Percentiles rank a stretch among this genome's conserved stretches.
These are phyloP conservation scores for Linnemannia elongata DNA, from an alignment of 192 early-diverging fungal species.

Conservation along the genomic window DNA sequence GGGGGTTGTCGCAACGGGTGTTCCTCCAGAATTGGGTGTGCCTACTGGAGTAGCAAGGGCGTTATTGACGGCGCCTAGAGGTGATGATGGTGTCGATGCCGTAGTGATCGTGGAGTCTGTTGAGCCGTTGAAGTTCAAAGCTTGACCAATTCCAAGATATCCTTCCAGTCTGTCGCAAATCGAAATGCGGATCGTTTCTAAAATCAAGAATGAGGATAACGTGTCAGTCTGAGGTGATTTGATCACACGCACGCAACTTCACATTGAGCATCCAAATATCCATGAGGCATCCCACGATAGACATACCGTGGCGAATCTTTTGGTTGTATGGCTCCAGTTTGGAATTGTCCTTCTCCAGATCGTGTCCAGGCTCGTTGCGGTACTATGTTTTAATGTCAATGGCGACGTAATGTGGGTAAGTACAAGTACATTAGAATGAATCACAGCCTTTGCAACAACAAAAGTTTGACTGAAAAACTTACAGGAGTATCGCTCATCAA, in stretches of 20 bases:
- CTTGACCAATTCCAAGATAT: constrained; percentile 54
- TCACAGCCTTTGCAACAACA: not conserved
- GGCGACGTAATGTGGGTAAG: not conserved
- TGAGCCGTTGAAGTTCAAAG: constrained; percentile 12
- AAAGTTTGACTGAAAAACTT: not conserved
- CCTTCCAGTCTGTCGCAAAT: constrained; percentile 71
- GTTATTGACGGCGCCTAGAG: not conserved
- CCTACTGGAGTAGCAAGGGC: constrained; percentile 39
- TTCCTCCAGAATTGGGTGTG: constrained; percentile 38
- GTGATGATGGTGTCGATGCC: constrained; percentile 31
- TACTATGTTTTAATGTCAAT: constrained; percentile 41
- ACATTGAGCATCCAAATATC: not conserved
- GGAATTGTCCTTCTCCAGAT: constrained; percentile 56
- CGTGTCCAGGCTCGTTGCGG: constrained; percentile 75
- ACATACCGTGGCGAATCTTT: constrained; percentile 72
- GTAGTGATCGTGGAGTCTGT: constrained; percentile 15
- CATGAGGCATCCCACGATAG: not conserved
- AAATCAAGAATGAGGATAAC: not conserved
- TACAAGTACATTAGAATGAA: not conserved
- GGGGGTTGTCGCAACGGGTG: constrained; percentile 23
- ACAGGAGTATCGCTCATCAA: constrained; percentile 70
- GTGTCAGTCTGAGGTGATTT: not conserved
- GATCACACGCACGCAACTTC: not conserved
- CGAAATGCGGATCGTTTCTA: constrained; percentile 72
- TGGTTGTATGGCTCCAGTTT: constrained; percentile 69